Conservation (phyloP, 2,329 filamentous ascomycete species). For the Aciculosporium take region DNA sequence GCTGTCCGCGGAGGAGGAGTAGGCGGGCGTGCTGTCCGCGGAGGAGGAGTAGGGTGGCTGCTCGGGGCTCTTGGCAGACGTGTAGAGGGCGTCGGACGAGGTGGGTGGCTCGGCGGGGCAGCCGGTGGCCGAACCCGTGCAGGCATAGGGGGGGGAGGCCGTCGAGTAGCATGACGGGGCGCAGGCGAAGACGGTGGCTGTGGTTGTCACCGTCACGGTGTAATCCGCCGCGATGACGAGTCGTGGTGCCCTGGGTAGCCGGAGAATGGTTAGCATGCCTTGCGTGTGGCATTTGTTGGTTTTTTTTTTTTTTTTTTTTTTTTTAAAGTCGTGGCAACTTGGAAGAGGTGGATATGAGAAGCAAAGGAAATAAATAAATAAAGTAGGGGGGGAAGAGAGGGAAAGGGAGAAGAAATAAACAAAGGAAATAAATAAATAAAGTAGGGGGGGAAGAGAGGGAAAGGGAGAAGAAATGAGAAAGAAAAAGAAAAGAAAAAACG, state of each 20-base stretch:
- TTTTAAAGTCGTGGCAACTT: background rate
- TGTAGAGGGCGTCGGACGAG: background rate
- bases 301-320: too few relatives aligned
- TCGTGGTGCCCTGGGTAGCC: constrained; percentile 12
- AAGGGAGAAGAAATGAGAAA: background rate
- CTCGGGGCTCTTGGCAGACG: background rate
- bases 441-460: too few relatives aligned
- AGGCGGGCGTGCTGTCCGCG: background rate
- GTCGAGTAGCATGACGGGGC: constrained; percentile 13
- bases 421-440: too few relatives aligned
- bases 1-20: background rate
- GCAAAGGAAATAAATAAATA: too few relatives aligned
- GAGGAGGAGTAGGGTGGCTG: background rate
- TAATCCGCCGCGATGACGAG: constrained; percentile 12
- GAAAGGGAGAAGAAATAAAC: background rate
- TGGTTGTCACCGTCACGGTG: constrained; percentile 19
- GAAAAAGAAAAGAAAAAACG: background rate
- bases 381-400: too few relatives aligned
- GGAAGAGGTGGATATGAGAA: background rate
- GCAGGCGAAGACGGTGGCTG: constrained; percentile 17
- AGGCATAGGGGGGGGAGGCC: background rate
- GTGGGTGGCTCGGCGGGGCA: background rate
- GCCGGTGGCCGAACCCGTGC: background rate
- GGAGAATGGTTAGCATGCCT: too few relatives aligned
- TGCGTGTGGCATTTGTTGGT: too few relatives aligned